phyloP scores from a whole-genome alignment of 352 stramenopile species.

The Globisporangium rhizosaccharum region DNA sequence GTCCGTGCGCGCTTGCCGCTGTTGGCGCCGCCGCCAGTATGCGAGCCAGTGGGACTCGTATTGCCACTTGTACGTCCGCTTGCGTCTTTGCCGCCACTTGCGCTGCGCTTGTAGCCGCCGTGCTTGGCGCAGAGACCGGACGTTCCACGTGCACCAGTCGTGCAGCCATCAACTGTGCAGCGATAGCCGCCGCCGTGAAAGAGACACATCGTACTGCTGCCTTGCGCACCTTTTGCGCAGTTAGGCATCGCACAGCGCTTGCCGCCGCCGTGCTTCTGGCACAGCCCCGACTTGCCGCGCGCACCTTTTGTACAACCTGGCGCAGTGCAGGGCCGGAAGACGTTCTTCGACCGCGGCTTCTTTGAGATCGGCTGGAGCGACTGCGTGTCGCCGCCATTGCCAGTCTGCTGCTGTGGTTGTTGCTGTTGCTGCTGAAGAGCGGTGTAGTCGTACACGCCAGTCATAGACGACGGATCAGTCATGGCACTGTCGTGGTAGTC shows the following conservation, averaged over 20 bases:
- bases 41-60: conserved; percentile 4
- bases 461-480: not conserved
- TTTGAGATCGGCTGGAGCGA: conserved; percentile 37
- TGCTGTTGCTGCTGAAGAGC: not conserved
- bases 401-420: conserved; percentile 2
- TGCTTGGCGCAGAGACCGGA: conserved; percentile 77
- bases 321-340: conserved; percentile 56
- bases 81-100: conserved; percentile 2
- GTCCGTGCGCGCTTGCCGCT: conserved; percentile 19
- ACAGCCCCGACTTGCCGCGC: conserved; percentile 76
- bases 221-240: conserved; percentile 81
- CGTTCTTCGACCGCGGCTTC: conserved; percentile 67
- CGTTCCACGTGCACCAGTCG: conserved; percentile 65
- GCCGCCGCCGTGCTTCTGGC: conserved; percentile 81
- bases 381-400: conserved; percentile 2
- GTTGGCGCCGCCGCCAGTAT: not conserved
- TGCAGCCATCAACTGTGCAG: conserved; percentile 68
- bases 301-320: conserved; percentile 71
- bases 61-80: not conserved
- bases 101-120: conserved; percentile 65
- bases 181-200: conserved; percentile 85
- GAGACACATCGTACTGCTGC: conserved; percentile 66
- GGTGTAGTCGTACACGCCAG: not conserved
- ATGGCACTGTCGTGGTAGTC: not conserved
- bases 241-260: conserved; percentile 57